A percentile compares a stretch with the other conserved stretches of the same genome.
Conservation (phyloP, 2,329 filamentous ascomycete species). For the Microcera coccophila region DNA sequence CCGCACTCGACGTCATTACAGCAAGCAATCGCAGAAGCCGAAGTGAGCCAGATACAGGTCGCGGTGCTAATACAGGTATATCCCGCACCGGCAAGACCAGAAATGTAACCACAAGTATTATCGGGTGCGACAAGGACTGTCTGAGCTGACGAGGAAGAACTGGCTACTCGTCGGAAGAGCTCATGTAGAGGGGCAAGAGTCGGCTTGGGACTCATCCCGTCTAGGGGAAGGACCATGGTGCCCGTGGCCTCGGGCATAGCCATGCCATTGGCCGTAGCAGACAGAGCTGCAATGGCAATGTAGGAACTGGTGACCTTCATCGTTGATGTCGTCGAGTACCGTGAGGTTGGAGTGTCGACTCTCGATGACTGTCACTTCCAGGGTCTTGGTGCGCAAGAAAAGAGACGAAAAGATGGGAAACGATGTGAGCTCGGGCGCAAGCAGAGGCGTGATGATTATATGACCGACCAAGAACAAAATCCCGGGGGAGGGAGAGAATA, state of each 20-base stretch:
- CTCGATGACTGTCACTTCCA: constrained; percentile 1
- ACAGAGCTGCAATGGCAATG: constrained; percentile 23
- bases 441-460: constrained; percentile 12
- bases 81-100: constrained; percentile 36
- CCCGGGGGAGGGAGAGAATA: no score
- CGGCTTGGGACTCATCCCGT: constrained; percentile 39
- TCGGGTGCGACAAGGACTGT: constrained; percentile 45
- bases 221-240: constrained; percentile 29
- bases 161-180: constrained; percentile 28
- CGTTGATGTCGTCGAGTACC: constrained; percentile 1
- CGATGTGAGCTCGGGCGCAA: constrained; percentile 1
- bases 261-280: constrained; percentile 32
- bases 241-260: constrained; percentile 34
- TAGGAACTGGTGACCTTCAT: constrained; percentile 22
- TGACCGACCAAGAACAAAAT: constrained; percentile 5
- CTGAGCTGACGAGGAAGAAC: constrained; percentile 18
- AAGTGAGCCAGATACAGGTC: constrained; percentile 41
- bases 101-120: constrained; percentile 49
- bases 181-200: constrained; percentile 39
- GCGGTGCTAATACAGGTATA: constrained; percentile 36
- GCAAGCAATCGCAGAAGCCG: constrained; percentile 38
- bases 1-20: constrained; percentile 35
- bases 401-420: constrained; percentile 3
- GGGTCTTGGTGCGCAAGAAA: constrained; percentile 7
- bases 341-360: neutral